These are phyloP conservation scores for Amanita subjunquillea DNA, from an alignment of 768 basidiomycete species.

Conservation along the genomic window DNA sequence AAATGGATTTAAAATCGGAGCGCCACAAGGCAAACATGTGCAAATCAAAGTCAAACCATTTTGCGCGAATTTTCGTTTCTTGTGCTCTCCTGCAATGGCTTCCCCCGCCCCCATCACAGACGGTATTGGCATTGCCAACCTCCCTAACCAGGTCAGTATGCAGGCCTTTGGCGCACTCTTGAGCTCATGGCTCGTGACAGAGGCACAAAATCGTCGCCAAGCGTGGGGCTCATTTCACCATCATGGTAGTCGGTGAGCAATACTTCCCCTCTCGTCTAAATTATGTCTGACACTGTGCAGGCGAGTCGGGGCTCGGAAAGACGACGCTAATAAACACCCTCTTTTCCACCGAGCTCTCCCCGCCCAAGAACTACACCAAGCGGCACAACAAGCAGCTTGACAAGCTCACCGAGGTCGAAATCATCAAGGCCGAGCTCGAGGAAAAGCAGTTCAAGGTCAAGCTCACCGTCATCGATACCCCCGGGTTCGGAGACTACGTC, in stretches of 20 bases:
- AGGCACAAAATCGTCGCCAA: conserved; percentile 99
- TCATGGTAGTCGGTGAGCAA: conserved; percentile 94
- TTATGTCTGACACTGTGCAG: conserved; percentile 25
- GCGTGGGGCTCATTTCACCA: conserved; percentile 93
- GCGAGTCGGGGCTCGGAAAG: conserved; percentile 96
- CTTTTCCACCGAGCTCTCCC: conserved; percentile 94
- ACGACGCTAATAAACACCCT: conserved; percentile 98
- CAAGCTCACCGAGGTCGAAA: conserved; percentile 97
- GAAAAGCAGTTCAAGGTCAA: conserved; percentile 99
- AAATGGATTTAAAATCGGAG: background rate
- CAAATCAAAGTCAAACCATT: conserved; percentile 23
- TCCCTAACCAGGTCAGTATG: conserved; percentile 86
- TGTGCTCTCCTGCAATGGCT: conserved; percentile 27
- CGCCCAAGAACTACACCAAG: conserved; percentile 79
- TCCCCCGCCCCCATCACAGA: conserved; percentile 40
- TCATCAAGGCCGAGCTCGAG: conserved; percentile 98
- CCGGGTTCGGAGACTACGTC: conserved; percentile 99
- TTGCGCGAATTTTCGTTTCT: conserved; percentile 14
- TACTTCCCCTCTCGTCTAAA: background rate
- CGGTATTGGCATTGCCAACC: conserved; percentile 91
- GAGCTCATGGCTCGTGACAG: conserved; percentile 34
- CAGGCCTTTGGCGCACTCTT: conserved; percentile 8
- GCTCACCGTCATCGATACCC: conserved; percentile 97
- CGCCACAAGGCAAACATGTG: conserved; percentile 15
- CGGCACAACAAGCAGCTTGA: conserved; percentile 95